phyloP scores from a whole-genome alignment of 768 basidiomycete genomes.

The Leucosporidium scottii region DNA sequence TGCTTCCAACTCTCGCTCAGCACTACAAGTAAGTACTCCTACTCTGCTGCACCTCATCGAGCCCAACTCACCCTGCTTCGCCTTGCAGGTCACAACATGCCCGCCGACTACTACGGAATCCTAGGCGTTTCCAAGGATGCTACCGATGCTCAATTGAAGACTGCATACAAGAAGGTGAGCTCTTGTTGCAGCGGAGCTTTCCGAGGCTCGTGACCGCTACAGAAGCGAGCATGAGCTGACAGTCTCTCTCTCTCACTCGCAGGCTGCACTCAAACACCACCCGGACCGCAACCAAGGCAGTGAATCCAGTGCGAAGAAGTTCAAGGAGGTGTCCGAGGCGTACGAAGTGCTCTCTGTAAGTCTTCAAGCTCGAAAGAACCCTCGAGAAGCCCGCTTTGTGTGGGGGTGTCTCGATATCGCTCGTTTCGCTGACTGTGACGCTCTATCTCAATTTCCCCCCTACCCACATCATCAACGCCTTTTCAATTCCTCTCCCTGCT shows the following conservation, averaged over 20 bases:
- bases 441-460: no score
- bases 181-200: no score
- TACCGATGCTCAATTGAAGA: constrained; percentile 74
- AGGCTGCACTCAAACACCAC: constrained; percentile 83
- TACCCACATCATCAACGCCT: not conserved
- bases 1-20: no score
- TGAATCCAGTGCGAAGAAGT: constrained; percentile 77
- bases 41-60: no score
- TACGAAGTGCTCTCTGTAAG: constrained; percentile 68
- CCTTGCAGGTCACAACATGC: constrained; percentile 49
- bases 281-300: constrained; percentile 76
- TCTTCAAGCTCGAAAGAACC: no score
- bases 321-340: constrained; percentile 91
- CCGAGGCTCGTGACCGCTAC: no score
- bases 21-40: no score
- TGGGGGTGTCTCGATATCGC: no score
- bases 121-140: constrained; percentile 69
- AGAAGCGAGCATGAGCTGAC: no score
- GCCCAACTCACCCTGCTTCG: not conserved
- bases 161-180: constrained; percentile 87
- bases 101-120: constrained; percentile 79
- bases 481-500: no score
- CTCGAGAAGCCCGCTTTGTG: no score
- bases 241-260: constrained; percentile 13
- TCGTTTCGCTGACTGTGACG: no score